These are phyloP conservation scores for Hygrophila difformis DNA, from an alignment of 257 asterid species.

Conservation along the genomic window DNA sequence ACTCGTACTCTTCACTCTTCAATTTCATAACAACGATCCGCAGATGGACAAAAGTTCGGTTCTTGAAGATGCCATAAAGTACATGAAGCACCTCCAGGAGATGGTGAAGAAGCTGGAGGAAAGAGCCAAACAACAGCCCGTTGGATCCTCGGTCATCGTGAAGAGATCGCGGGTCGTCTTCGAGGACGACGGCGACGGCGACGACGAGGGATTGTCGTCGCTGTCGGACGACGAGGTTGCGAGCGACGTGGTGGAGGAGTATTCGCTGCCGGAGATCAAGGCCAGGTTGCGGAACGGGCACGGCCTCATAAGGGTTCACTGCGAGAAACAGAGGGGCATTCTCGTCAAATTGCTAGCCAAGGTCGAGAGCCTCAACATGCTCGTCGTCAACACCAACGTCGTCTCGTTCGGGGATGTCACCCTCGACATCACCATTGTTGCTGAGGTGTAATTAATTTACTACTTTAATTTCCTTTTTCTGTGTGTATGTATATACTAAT, in stretches of 20 bases:
- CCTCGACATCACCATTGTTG: constrained; percentile 33
- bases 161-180: constrained; percentile 26
- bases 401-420: constrained; percentile 27
- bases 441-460: too few species aligned
- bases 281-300: constrained; percentile 26
- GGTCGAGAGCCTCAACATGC: constrained; percentile 33
- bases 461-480: too few species aligned
- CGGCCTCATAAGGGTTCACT: constrained; percentile 27
- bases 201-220: too few species aligned
- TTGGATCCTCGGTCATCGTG: constrained; percentile 25
- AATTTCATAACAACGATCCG: too few species aligned
- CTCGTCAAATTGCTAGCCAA: constrained; percentile 23
- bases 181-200: constrained; percentile 36
- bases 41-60: constrained; percentile 47
- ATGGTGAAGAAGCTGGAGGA: constrained; percentile 31
- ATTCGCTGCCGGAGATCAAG: constrained; percentile 34
- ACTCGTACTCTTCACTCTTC: too few species aligned
- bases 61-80: too few species aligned
- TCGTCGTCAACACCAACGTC: constrained; percentile 25
- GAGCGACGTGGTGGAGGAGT: constrained; percentile 16
- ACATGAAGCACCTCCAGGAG: constrained; percentile 26
- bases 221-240: constrained; percentile 23
- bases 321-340: constrained; percentile 32
- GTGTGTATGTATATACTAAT: too few species aligned
- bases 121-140: constrained; percentile 14